These are phyloP conservation scores for Atkinsonella texensis DNA, from an alignment of 2,329 filamentous ascomycete genomes.

Conservation along the genomic window DNA sequence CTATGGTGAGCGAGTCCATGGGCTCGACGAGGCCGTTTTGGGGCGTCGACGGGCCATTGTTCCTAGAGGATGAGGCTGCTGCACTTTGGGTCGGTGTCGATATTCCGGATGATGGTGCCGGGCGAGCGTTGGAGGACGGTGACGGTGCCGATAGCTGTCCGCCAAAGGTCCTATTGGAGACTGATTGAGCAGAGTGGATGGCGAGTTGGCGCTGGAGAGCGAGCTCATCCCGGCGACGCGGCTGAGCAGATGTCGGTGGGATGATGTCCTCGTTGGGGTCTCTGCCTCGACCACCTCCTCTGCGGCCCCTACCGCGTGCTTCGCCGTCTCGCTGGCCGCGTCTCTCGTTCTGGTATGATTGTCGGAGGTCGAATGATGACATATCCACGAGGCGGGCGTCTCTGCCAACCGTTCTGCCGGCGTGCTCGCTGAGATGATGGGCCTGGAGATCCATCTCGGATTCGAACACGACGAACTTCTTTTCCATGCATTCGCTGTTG, in stretches of 20 bases:
- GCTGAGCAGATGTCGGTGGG: slow-evolving; percentile 65
- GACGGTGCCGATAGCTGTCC: slow-evolving; percentile 54
- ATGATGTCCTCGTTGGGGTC: slow-evolving; percentile 79
- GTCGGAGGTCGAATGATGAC: slow-evolving; percentile 68
- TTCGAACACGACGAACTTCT: slow-evolving; percentile 95
- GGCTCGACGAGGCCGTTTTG: slow-evolving; percentile 17
- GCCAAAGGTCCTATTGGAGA: slow-evolving; percentile 70
- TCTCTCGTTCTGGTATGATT: slow-evolving; percentile 54
- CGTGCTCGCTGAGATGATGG: slow-evolving; percentile 78
- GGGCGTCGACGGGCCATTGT: neutral
- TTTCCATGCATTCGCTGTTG: slow-evolving; percentile 81
- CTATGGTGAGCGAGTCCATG: slow-evolving; percentile 39
- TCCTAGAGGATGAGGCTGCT: slow-evolving; percentile 5
- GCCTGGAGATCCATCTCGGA: slow-evolving; percentile 91
- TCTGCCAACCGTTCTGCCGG: slow-evolving; percentile 70
- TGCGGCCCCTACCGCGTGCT: slow-evolving; percentile 30
- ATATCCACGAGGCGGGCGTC: slow-evolving; percentile 82
- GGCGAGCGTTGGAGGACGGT: slow-evolving; percentile 10
- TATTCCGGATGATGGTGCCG: slow-evolving; percentile 4
- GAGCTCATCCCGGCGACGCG: slow-evolving; percentile 72
- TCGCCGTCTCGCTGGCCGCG: slow-evolving; percentile 21
- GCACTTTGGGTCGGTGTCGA: slow-evolving; percentile 10
- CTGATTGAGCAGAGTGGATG: slow-evolving; percentile 76
- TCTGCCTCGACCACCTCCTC: slow-evolving; percentile 48
- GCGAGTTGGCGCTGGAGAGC: slow-evolving; percentile 88